Evolutionary conservation across 2,329 filamentous ascomycete genomes (phyloP).

Genomic region (Helotiales sp.): DNA sequence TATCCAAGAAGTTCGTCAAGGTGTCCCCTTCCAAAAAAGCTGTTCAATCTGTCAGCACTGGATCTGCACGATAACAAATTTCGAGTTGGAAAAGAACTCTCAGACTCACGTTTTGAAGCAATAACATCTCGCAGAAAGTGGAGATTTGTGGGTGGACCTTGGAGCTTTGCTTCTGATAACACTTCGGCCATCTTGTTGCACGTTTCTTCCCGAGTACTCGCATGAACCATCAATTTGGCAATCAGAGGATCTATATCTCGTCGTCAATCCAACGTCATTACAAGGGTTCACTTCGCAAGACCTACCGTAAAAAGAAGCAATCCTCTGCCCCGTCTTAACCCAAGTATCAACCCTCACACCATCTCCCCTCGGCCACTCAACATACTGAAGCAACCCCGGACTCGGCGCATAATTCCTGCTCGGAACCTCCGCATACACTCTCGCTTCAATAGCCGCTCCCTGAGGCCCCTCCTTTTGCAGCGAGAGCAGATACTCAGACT

Average conservation of each 20-base stretch:
- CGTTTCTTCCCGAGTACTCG: conserved; percentile 57
- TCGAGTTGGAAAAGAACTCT: neutral
- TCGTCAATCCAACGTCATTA: too few relatives aligned
- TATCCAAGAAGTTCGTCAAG: conserved; percentile 39
- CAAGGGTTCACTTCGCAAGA: neutral
- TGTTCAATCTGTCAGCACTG: conserved; percentile 4
- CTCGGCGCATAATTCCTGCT: conserved; percentile 61
- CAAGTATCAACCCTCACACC: conserved; percentile 65
- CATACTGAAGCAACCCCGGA: conserved; percentile 37
- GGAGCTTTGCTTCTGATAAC: conserved; percentile 52
- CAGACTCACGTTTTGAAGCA: conserved; percentile 33
- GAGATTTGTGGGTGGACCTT: conserved; percentile 58
- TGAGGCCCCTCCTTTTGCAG: conserved; percentile 43
- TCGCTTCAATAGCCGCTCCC: conserved; percentile 68
- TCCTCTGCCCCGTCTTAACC: conserved; percentile 67
- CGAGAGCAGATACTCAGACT: conserved; percentile 42
- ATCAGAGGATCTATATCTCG: conserved; percentile 74
- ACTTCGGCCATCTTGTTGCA: conserved; percentile 63
- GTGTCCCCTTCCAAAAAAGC: conserved; percentile 35
- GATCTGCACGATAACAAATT: neutral
- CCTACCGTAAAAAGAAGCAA: conserved; percentile 68
- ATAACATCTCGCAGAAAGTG: conserved; percentile 53
- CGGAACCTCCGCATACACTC: conserved; percentile 74
- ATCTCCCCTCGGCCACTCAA: conserved; percentile 32
- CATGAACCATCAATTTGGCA: conserved; percentile 68